phyloP scores from a whole-genome alignment of 305 asterid genomes.

The Stenogyne calaminthoides region DNA sequence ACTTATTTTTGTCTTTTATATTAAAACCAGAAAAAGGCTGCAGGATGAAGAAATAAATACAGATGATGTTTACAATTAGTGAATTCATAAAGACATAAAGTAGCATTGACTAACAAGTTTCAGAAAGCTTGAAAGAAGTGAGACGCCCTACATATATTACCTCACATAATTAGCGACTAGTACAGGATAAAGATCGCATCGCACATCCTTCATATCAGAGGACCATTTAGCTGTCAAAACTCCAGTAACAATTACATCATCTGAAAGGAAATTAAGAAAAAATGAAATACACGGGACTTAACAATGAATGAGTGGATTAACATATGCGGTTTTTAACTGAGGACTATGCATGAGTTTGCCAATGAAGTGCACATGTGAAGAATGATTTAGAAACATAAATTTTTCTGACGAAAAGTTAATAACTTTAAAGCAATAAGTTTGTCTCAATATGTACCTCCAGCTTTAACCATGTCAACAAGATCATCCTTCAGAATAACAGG shows the following conservation, averaged over 20 bases:
- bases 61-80: not conserved
- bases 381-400: constrained; percentile 4
- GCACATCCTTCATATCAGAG: constrained; percentile 75
- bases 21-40: not conserved
- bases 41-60: not conserved
- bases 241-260: constrained; percentile 92
- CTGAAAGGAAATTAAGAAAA: constrained; percentile 47
- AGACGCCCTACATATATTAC: constrained; percentile 41
- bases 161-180: constrained; percentile 84
- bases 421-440: constrained; percentile 1
- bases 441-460: constrained; percentile 73
- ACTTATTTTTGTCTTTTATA: not conserved
- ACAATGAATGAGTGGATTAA: not conserved
- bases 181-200: constrained; percentile 97
- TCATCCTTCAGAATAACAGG: constrained; percentile 92
- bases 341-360: constrained; percentile 16
- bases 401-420: not conserved
- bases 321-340: not conserved
- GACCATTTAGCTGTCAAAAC: constrained; percentile 94
- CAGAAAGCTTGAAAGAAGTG: constrained; percentile 14
- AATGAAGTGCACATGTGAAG: constrained; percentile 19
- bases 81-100: constrained; percentile 16
- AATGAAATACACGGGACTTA: constrained; percentile 22
- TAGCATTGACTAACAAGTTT: not conserved
- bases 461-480: constrained; percentile 93